phyloP scores from a whole-genome alignment of 345 rosid species.

The Dovyalis caffra region DNA sequence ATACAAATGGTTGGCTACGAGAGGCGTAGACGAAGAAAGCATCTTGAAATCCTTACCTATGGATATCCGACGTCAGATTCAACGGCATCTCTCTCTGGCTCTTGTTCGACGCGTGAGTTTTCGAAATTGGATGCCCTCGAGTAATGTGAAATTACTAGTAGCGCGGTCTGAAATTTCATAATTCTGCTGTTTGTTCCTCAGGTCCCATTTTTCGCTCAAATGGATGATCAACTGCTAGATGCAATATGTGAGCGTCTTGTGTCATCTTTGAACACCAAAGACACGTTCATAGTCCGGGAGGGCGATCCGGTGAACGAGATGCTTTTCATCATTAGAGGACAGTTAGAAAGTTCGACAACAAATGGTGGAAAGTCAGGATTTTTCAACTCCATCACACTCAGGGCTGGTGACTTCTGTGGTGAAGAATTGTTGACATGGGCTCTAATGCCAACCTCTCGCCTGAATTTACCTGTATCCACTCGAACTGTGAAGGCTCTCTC shows the following conservation, averaged over 20 bases:
- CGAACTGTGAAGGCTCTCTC: slow-evolving; percentile 65
- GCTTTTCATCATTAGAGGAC: slow-evolving; percentile 87
- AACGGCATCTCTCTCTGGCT: slow-evolving; percentile 80
- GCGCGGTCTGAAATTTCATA: too few relatives aligned
- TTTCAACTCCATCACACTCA: slow-evolving; percentile 80
- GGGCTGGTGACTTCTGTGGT: slow-evolving; percentile 90
- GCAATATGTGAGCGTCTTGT: slow-evolving; percentile 95
- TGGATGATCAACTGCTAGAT: slow-evolving; percentile 93
- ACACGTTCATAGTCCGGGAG: slow-evolving; percentile 69
- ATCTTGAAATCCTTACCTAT: slow-evolving; percentile 66
- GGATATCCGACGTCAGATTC: slow-evolving; percentile 92
- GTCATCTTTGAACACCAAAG: slow-evolving; percentile 75
- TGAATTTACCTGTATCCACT: slow-evolving; percentile 70
- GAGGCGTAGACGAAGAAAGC: slow-evolving; percentile 92
- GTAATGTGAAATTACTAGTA: too few relatives aligned
- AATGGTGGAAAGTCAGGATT: slow-evolving; percentile 89
- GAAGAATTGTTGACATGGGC: slow-evolving; percentile 98
- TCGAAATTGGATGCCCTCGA: background rate
- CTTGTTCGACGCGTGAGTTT: slow-evolving; percentile 82
- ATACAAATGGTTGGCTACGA: slow-evolving; percentile 89
- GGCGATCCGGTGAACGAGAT: slow-evolving; percentile 92
- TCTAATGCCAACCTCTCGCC: slow-evolving; percentile 67
- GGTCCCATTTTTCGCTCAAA: slow-evolving; percentile 93
- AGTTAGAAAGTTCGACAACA: slow-evolving; percentile 86
- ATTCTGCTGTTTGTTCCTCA: slow-evolving; percentile 11